Evolutionary conservation across 2,329 filamentous ascomycete genomes (phyloP), one percentile per base, ranked within the genome.

Genomic region (Pseudodiploospora longispora): DNA sequence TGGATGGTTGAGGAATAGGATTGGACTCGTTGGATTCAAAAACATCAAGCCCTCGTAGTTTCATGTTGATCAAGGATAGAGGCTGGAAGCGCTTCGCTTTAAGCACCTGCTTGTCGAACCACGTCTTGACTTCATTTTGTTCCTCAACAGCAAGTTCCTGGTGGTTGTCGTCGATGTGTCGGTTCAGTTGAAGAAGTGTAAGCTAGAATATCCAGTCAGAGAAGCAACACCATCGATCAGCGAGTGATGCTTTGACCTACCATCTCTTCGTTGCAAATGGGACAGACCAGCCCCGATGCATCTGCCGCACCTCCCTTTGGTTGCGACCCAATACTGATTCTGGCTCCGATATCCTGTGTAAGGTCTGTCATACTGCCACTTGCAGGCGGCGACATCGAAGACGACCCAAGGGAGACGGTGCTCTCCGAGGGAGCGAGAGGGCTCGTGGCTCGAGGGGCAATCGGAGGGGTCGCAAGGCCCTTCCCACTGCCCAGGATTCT

Each of bases 211-310:
- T 27, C 9, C 31, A 12, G 35, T 44, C 10, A 12, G 32, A 34
- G 36, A 38, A 9, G 10, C 9, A 9, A 38, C 5, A 27, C 36
- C n/a, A 38, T 10, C 5, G n/a, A 38, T 6, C 10, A 12, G 10
- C 4, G 33, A 34, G 32, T 34, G 9, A 34, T 10, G 36, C 36
- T 37, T 37, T 33, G 29, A 57, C 69, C 51, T 69, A 93, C 89
- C 93, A 98, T 98, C 65, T 96, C 90, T 68, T 97, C 94, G 55
- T 83, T 89, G 66, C 93, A 98, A 60, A 98, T 98, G n/a, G 93
- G 93, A 63, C 93, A 98, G 44, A 91, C 80, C 47, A 98, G 80
- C 63, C 78, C 78, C 52, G 78, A 78, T 42, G 79, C 47, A 48
- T 60, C 55, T 6, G 57, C 50, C 9, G 75, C 40, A 68, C 72